Conservation (phyloP, 73 alveolate species). For the Paramecium sexaurelia region DNA sequence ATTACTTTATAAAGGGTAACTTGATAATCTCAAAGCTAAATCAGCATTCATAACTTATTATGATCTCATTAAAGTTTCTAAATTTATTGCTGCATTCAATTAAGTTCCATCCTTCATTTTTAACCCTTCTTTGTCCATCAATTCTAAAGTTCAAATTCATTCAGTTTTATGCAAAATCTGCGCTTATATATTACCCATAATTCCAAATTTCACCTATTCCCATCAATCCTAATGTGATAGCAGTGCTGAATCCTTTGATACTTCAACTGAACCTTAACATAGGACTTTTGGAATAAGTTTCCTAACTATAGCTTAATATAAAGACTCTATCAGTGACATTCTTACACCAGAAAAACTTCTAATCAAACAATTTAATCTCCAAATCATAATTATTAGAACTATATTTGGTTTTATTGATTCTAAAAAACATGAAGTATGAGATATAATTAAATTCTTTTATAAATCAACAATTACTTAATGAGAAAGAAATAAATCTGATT, state of each 20-base stretch:
- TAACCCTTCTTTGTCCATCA: slow-evolving; percentile 73
- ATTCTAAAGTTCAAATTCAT: slow-evolving; percentile 62
- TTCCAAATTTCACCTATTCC: slow-evolving; percentile 77
- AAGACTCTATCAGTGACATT: slow-evolving; percentile 5
- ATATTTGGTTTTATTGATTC: slow-evolving; percentile 56
- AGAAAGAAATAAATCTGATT: slow-evolving; percentile 64
- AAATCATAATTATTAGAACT: slow-evolving; percentile 63
- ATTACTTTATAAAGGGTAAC: background rate
- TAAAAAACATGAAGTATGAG: slow-evolving; percentile 77
- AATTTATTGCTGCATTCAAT: slow-evolving; percentile 70
- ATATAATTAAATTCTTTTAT: slow-evolving; percentile 72
- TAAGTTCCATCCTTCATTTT: slow-evolving; percentile 75
- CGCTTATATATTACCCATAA: slow-evolving; percentile 45
- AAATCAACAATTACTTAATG: slow-evolving; percentile 64
- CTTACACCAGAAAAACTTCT: slow-evolving; percentile 77
- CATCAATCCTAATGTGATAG: slow-evolving; percentile 71
- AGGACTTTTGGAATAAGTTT: slow-evolving; percentile 72
- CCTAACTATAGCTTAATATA: slow-evolving; percentile 68
- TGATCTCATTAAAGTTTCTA: slow-evolving; percentile 66
- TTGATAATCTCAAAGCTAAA: slow-evolving; percentile 6
- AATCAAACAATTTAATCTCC: slow-evolving; percentile 71
- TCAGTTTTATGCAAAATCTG: slow-evolving; percentile 58
- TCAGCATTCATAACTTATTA: slow-evolving; percentile 55
- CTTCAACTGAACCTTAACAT: slow-evolving; percentile 78
- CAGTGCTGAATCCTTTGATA: slow-evolving; percentile 79